A percentile compares a stretch with the other conserved stretches of the same genome.
phyloP scores from a whole-genome alignment of 2,329 filamentous ascomycete genomes.

The Orbilia brochopaga region DNA sequence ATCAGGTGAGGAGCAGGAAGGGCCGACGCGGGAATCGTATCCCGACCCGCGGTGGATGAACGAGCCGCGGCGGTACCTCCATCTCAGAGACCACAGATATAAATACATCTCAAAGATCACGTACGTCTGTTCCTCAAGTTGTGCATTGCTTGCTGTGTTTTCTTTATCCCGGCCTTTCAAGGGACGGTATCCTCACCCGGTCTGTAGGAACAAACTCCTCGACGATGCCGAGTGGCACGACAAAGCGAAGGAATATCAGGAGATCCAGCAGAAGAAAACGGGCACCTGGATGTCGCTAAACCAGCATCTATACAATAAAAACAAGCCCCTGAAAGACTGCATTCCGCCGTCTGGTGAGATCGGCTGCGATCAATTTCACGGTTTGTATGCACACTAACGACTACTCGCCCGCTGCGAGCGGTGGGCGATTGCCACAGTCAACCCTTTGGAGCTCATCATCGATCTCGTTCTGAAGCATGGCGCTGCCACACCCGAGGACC shows the following conservation, averaged over 20 bases:
- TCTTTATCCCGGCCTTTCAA: not conserved
- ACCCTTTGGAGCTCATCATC: constrained; percentile 44
- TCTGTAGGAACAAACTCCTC: constrained; percentile 47
- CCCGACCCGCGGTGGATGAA: constrained; percentile 50
- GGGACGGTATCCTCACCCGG: constrained; percentile 34
- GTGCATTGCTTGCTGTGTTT: not conserved
- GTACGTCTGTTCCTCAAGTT: constrained; percentile 16
- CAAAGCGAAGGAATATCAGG: constrained; percentile 46
- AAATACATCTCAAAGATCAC: constrained; percentile 50
- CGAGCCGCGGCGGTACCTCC: constrained; percentile 37
- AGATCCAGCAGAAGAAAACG: constrained; percentile 44
- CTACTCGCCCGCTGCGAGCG: constrained; percentile 17
- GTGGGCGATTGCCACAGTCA: constrained; percentile 34
- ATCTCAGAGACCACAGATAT: constrained; percentile 39
- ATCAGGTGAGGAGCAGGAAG: constrained; percentile 41
- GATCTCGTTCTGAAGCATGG: constrained; percentile 43
- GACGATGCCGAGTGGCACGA: constrained; percentile 42
- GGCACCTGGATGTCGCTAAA: constrained; percentile 49
- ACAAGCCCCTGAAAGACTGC: constrained; percentile 34
- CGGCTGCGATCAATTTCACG: constrained; percentile 26
- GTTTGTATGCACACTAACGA: constrained; percentile 41
- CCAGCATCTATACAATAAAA: constrained; percentile 44
- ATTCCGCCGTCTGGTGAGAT: constrained; percentile 49
- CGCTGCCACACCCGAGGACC: constrained; percentile 32
- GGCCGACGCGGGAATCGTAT: constrained; percentile 39